Base-by-base conservation (phyloP, 2,329 filamentous ascomycete genomes). In the Scleromitrula shiraiana region DNA sequence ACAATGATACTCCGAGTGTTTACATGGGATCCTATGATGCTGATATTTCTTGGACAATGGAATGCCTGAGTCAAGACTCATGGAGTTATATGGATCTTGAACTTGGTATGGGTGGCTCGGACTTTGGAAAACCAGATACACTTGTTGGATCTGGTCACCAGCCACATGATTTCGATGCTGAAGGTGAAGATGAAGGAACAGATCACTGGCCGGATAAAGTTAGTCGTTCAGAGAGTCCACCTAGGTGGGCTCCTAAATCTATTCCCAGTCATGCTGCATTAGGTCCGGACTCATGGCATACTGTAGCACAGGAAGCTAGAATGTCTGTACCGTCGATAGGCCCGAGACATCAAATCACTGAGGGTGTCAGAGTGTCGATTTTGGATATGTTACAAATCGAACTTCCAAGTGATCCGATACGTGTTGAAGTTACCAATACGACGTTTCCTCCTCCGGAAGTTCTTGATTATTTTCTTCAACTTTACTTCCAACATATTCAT, bases 1-100 rank as follows among this genome's bases (percentile, higher is more conserved):
- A 55, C 33, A 56, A 53, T 7, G 56, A 60, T 20, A 53, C 40
- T 8, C 36, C 53, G 4, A 56, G 35, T 37, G 42, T 53, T 10
- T 59, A 59, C 30, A 60, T 60, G 58, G 59, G 59, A 26, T 47
- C 59, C 5, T 62, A 62, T 42, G 57, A 61, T 51, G 59, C 57
- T 8, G 58, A 61, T 45, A 62, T 61, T 30, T 61, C 59, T 5
- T 61, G 57, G 59, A 56, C 57, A 7, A 33, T 62, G 15, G 51
- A 56, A n/a, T 55, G 55, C 30, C 42, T 48, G 14, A 42, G 45
- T 15, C 45, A 42, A 37, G 45, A 48, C 17, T 42, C 45, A 15
- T 48, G 38, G 38, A 36, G 30, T 20, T 42, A 42, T 29, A 48
- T 48, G 30, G 45, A 42, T 17, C 12, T 42, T 2, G 45, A 42